A percentile compares a stretch with the other conserved stretches of the same genome.
phyloP scores from a whole-genome alignment of 2,329 filamentous ascomycete species.

The Clonostachys chloroleuca region DNA sequence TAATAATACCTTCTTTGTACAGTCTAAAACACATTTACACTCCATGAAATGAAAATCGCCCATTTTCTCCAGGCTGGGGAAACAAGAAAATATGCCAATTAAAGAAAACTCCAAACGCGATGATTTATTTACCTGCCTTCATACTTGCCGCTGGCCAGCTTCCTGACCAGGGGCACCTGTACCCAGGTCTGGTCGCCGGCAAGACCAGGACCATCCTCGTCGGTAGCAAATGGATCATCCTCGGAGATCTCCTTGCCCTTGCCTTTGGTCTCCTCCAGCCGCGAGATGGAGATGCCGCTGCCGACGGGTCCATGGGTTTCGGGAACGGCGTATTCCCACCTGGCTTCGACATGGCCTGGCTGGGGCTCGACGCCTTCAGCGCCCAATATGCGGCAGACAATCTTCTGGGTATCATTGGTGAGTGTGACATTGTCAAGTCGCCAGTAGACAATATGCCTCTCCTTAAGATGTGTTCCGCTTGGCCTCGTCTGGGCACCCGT shows the following conservation, averaged over 20 bases:
- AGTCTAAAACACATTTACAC: too few species aligned
- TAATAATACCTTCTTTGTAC: too few species aligned
- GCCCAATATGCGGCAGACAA: conserved; percentile 75
- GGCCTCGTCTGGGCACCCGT: conserved; percentile 73
- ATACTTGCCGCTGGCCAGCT: conserved; percentile 73
- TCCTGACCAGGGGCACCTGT: conserved; percentile 60
- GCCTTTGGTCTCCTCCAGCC: conserved; percentile 41
- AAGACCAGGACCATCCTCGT: conserved; percentile 11
- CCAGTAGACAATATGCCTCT: conserved; percentile 78
- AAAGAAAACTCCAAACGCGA: background rate
- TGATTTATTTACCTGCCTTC: conserved; percentile 35
- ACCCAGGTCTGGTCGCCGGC: conserved; percentile 49
- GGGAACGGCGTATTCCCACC: conserved; percentile 61
- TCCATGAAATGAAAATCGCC: too few species aligned
- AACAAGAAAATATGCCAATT: background rate
- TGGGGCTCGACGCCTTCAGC: conserved; percentile 68
- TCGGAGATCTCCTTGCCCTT: conserved; percentile 46
- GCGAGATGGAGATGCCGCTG: conserved; percentile 63
- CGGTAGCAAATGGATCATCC: conserved; percentile 67
- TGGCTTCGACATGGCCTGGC: conserved; percentile 74
- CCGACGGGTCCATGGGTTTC: conserved; percentile 29
- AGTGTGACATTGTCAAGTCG: conserved; percentile 71
- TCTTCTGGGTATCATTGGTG: conserved; percentile 62
- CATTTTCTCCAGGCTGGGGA: too few species aligned
- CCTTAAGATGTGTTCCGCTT: conserved; percentile 71